These are phyloP conservation scores for Colletotrichum eleusines DNA, from an alignment of 2,329 filamentous ascomycete genomes.

Conservation along the genomic window DNA sequence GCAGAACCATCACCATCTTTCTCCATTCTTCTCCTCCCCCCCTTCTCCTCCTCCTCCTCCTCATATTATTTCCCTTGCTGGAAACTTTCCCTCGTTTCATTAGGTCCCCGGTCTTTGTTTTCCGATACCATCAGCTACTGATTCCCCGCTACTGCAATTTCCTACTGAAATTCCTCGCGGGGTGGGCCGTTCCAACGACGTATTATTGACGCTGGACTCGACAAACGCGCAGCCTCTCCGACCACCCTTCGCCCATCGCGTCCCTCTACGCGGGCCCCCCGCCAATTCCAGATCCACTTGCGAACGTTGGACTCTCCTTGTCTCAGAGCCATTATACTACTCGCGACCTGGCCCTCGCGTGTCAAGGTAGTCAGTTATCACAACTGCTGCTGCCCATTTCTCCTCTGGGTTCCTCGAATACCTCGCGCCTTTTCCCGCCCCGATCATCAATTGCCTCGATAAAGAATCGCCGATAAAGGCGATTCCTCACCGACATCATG, in stretches of 20 bases:
- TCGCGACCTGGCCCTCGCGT: slow-evolving; percentile 27
- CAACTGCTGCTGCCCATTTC: slow-evolving; percentile 19
- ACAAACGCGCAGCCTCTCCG: slow-evolving; percentile 36
- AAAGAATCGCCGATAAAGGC: no score
- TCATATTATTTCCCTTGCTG: slow-evolving; percentile 34
- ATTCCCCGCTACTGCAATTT: slow-evolving; percentile 25
- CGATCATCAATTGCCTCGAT: slow-evolving; percentile 19
- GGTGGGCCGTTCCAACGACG: slow-evolving; percentile 24
- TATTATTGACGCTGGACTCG: slow-evolving; percentile 31
- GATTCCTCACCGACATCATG: slow-evolving; percentile 56
- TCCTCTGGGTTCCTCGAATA: slow-evolving; percentile 29
- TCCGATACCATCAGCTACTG: slow-evolving; percentile 24
- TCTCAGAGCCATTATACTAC: slow-evolving; percentile 25
- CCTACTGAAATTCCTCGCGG: slow-evolving; percentile 19
- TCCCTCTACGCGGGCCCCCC: slow-evolving; percentile 20
- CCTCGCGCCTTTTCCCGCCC: slow-evolving; percentile 24
- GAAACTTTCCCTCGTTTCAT: slow-evolving; percentile 30
- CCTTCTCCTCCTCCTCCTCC: slow-evolving; percentile 13
- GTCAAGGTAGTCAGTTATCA: slow-evolving; percentile 19
- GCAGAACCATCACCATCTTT: slow-evolving; percentile 18
- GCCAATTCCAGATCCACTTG: slow-evolving; percentile 10
- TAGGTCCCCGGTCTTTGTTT: slow-evolving; percentile 14
- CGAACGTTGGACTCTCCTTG: slow-evolving; percentile 18
- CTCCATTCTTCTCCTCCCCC: slow-evolving; percentile 8
- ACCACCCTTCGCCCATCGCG: slow-evolving; percentile 23